Conservation (phyloP, 805 yeast species). For the Teunomyces kruisii region DNA sequence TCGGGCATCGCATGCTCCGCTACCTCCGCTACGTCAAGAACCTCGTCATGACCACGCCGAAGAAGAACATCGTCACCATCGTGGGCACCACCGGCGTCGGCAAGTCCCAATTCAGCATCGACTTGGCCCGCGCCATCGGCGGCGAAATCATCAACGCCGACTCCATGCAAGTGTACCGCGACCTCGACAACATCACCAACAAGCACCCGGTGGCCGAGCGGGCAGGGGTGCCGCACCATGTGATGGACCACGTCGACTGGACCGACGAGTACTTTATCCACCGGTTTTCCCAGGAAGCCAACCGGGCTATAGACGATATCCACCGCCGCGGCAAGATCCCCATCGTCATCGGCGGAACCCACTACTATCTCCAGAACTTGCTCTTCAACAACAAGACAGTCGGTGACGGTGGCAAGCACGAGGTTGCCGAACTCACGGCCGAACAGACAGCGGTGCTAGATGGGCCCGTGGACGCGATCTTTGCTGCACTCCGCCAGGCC, state of each 20-base stretch:
- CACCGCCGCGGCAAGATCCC: constrained; percentile 72
- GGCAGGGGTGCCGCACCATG: constrained; percentile 75
- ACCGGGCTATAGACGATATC: constrained; percentile 59
- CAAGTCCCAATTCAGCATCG: constrained; percentile 76
- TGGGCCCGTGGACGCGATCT: constrained; percentile 52
- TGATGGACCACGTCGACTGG: constrained; percentile 84
- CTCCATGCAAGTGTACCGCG: constrained; percentile 91
- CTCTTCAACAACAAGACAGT: constrained; percentile 70
- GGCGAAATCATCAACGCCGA: constrained; percentile 96
- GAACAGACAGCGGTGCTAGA: constrained; percentile 47
- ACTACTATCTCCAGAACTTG: constrained; percentile 81
- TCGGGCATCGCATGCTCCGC: not conserved
- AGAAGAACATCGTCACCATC: constrained; percentile 53
- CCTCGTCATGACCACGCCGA: constrained; percentile 29
- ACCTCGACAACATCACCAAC: constrained; percentile 76
- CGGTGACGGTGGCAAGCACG: constrained; percentile 1
- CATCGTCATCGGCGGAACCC: constrained; percentile 93
- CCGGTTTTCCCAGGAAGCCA: constrained; percentile 73
- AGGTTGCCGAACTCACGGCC: constrained; percentile 29
- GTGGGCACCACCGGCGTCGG: constrained; percentile 98
- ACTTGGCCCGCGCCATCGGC: constrained; percentile 68
- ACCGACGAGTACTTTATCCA: constrained; percentile 78
- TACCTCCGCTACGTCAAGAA: constrained; percentile 19
- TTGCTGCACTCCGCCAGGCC: constrained; percentile 44
- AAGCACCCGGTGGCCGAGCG: constrained; percentile 86